Evolutionary conservation across 1,284 basidiomycete genomes (phyloP), one percentile per base, ranked within the genome.

Genomic region (Schizophyllum amplum): DNA sequence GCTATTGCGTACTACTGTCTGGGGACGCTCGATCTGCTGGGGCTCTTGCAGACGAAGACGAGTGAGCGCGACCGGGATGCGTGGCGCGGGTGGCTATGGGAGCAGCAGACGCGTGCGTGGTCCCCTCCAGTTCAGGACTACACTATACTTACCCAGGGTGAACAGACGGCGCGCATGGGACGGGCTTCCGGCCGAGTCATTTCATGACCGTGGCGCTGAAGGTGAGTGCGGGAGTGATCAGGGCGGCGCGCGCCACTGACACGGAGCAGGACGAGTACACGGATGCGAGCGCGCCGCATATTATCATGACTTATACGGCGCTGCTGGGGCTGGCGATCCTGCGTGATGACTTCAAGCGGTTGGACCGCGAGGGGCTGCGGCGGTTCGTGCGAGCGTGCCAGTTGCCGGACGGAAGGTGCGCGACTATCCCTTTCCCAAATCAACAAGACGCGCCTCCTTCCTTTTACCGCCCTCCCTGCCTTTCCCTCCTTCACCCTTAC

Each of bases 261-360:
- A 17, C 68, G 68, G 53, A 60, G 63, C 59, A 72, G 74, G 68
- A 70, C 57, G 65, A 68, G 25, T 75, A 78, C 61, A 71, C 72
- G 4, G 72, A 78, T 53, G 77, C 81, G 61, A 82, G 90, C 60
- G 78, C 81, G 4, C 87, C 90, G 0, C 90, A 96, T 68, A 74
- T 96, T n/a, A 92, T 95, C 57, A 91, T 93, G 79, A 94, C 94
- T 6, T 97, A 97, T 66, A 92, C 92, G 0, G 91, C 93, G 0
- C 68, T 97, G 2, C 72, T 94, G 1, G 80, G 82, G 0, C 83
- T 97, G 4, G 83, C 88, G 0, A 86, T 96, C 59, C 78, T 97
- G 5, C 79, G 87, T n/a, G 92, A 94, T 63, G 84, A 91, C 62
- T 86, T 93, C 62, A 70, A 77, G 49, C 71, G 73, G 52, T 74